Base-by-base conservation (phyloP, 192 early-diverging fungal species). In the Podila minutissima region DNA sequence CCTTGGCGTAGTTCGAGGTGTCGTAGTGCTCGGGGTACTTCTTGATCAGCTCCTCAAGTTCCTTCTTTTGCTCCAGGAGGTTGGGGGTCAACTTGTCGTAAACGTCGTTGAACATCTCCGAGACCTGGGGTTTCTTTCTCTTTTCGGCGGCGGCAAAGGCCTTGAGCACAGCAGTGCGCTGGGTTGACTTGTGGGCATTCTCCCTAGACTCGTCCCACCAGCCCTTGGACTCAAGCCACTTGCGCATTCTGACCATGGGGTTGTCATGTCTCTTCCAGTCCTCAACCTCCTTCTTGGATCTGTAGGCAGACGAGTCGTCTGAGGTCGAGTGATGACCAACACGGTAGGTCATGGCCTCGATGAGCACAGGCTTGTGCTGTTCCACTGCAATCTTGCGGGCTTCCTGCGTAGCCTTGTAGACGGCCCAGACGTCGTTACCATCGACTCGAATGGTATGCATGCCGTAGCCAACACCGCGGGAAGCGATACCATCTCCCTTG, bases 321-420 rank as follows among this genome's bases (percentile, higher is more conserved):
- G 96, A 98, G 6, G 98, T 99, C 72, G 93, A 95, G 87, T 99
- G 98, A 82, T 99, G 98, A 11, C 95, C 92, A 59, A 98, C 89
- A 62, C 97, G 97, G 84, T 99, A 99, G 5, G 98, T 96, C 93
- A 99, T 93, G 22, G 98, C 95, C 85, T 99, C 98, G 51, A 99
- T 94, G 46, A 99, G 87, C 1, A 98, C 94, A 2, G 98, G 98
- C 68, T 90, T 90, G 79, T 93, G 87, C 69, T 96, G 87, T 37
- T 91, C 89, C 38, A 97, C 89, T 1, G 94, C 95, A 22, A 95
- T 89, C 62, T 92, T 83, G 64, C 97, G 88, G 4, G 98, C 97
- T 31, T 91, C 92, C 70, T 90, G 90, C 8, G 94, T 94, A 5
- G 93, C 96, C 67, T 95, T 96, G 78, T 98, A 98, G n/a, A 97